Conservation (phyloP, 768 basidiomycete genomes). For the Pisolithus microcarpus region DNA sequence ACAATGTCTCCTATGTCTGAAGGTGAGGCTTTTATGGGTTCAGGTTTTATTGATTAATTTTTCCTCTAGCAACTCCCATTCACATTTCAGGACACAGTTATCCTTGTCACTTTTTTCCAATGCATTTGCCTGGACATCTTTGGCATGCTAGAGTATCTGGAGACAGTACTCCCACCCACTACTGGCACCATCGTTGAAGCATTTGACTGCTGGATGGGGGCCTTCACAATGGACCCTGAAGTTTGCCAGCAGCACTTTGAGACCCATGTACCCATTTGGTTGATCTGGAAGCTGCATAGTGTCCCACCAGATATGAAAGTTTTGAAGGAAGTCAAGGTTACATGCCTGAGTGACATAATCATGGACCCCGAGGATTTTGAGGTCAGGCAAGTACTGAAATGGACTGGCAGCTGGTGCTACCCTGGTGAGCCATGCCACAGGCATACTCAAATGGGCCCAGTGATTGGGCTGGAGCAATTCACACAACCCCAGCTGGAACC, state of each 20-base stretch:
- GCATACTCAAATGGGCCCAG: background rate
- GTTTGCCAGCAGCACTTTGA: background rate
- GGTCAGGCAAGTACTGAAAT: background rate
- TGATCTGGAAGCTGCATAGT: background rate
- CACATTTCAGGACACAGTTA: background rate
- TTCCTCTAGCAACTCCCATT: background rate
- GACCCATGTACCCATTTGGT: background rate
- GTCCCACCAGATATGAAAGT: background rate
- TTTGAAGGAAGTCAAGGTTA: background rate
- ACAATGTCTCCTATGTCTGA: background rate
- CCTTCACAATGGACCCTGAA: background rate
- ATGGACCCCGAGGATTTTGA: background rate
- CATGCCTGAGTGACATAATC: background rate
- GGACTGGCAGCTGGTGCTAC: background rate
- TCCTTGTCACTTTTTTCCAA: background rate
- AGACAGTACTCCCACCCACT: background rate
- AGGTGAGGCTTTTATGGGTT: background rate
- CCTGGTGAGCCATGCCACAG: background rate
- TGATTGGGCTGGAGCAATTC: background rate
- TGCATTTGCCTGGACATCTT: background rate
- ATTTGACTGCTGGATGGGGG: background rate
- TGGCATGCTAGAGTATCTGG: background rate
- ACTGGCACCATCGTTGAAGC: background rate
- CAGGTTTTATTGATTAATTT: background rate
- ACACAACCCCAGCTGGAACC: too few species aligned